A percentile compares a stretch with the other conserved stretches of the same genome.
These are phyloP conservation scores for Syncephalastrum contaminatum DNA, from an alignment of 371 early-diverging fungal genomes.

Conservation along the genomic window DNA sequence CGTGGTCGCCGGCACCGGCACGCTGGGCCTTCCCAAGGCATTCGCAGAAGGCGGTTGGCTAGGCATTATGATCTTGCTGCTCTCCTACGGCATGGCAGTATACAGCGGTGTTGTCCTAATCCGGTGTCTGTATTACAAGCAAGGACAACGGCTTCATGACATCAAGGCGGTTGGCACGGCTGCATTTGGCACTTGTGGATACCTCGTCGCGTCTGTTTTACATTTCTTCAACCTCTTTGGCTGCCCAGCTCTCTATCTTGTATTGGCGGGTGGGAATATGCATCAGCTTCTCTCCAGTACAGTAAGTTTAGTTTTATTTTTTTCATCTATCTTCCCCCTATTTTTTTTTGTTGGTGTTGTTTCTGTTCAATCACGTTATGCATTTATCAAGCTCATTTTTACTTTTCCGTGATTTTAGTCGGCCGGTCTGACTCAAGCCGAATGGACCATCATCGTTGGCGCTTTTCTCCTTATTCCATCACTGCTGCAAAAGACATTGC, in stretches of 20 bases:
- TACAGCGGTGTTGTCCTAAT: conserved; percentile 35
- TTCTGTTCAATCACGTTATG: no score
- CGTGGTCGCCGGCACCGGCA: conserved; percentile 85
- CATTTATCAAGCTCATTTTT: background rate
- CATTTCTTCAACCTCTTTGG: conserved; percentile 53
- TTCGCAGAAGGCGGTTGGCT: conserved; percentile 82
- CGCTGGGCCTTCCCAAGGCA: conserved; percentile 68
- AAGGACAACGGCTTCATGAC: conserved; percentile 34
- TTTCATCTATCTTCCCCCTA: no score
- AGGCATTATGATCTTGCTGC: conserved; percentile 63
- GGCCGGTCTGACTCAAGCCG: conserved; percentile 19
- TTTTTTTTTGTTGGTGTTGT: no score
- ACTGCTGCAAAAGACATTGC: conserved; percentile 69
- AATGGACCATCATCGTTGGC: conserved; percentile 69
- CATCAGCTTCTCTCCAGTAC: conserved; percentile 32
- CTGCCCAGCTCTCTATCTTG: conserved; percentile 57
- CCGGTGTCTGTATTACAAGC: conserved; percentile 31
- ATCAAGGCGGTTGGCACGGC: conserved; percentile 39
- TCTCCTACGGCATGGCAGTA: conserved; percentile 74
- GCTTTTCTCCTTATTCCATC: conserved; percentile 70
- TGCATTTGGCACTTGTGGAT: conserved; percentile 35
- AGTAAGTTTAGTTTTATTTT: no score
- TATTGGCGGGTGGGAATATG: conserved; percentile 52
- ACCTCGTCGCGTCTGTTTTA: conserved; percentile 31
- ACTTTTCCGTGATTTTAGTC: conserved; percentile 9